A percentile compares a stretch with the other conserved stretches of the same genome.
Evolutionary conservation across 345 rosid genomes (phyloP).

Genomic region (Anastatica hierochuntica): DNA sequence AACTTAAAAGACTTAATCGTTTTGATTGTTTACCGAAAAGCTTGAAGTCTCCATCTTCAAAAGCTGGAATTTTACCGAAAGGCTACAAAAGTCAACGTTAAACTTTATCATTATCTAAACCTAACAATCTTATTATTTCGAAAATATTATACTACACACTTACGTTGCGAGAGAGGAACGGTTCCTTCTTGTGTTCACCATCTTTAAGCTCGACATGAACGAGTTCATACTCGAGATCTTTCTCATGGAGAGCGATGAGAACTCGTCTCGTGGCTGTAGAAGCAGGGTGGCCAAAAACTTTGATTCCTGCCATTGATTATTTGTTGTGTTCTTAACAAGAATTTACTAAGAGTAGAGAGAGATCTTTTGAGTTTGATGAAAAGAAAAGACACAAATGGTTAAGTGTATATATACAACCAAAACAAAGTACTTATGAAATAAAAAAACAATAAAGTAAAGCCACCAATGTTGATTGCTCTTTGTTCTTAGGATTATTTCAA

Average conservation of each 20-base stretch:
- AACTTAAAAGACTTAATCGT: too few relatives aligned
- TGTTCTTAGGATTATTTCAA: background rate
- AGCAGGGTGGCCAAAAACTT: conserved; percentile 24
- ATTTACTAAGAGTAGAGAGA: background rate
- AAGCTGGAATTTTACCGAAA: conserved; percentile 70
- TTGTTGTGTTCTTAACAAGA: too few relatives aligned
- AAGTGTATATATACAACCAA: conserved; percentile 15
- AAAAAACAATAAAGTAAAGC: background rate
- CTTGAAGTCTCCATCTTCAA: conserved; percentile 60
- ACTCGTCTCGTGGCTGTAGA: conserved; percentile 30
- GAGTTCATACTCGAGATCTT: conserved; percentile 24
- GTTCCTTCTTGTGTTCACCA: conserved; percentile 27
- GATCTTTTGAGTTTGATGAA: conserved; percentile 12
- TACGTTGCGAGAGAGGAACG: conserved; percentile 27
- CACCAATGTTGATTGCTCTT: conserved; percentile 12
- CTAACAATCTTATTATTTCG: background rate
- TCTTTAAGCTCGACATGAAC: conserved; percentile 20
- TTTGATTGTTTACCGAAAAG: conserved; percentile 42
- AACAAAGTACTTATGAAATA: background rate
- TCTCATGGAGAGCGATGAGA: conserved; percentile 30
- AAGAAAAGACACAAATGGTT: background rate
- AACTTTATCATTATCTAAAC: background rate
- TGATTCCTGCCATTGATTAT: conserved; percentile 14
- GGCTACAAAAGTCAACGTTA: conserved; percentile 37
- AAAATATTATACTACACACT: background rate